Conservation (phyloP, 108 stramenopile species). For the Nitzschia inconspicua region DNA sequence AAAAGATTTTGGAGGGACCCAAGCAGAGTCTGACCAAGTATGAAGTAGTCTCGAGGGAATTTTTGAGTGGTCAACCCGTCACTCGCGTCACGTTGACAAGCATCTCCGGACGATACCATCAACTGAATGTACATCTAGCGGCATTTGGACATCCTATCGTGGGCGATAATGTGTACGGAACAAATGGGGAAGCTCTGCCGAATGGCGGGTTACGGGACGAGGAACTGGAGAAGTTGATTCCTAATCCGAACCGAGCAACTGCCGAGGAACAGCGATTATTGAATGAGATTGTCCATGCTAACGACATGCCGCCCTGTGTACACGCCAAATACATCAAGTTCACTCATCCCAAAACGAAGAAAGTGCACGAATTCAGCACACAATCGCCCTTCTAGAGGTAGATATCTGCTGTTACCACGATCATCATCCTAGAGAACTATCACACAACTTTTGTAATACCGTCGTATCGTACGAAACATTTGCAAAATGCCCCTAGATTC, state of each 20-base stretch:
- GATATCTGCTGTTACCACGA: too few relatives aligned
- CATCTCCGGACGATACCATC: slow-evolving; percentile 81
- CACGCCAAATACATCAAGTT: slow-evolving; percentile 80
- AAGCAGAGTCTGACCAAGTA: slow-evolving; percentile 78
- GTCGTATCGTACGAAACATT: too few relatives aligned
- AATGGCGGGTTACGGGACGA: slow-evolving; percentile 70
- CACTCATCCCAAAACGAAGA: slow-evolving; percentile 55
- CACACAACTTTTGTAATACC: too few relatives aligned
- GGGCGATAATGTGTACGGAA: slow-evolving; percentile 78
- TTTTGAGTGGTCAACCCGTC: slow-evolving; percentile 64
- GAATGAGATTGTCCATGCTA: slow-evolving; percentile 20
- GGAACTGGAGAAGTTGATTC: slow-evolving; percentile 38
- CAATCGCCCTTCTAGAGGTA: slow-evolving; percentile 19
- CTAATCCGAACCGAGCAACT: slow-evolving; percentile 50
- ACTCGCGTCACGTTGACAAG: slow-evolving; percentile 71
- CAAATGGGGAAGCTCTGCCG: slow-evolving; percentile 62
- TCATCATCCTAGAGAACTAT: too few relatives aligned
- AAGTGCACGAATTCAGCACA: slow-evolving; percentile 19
- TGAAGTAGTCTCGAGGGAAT: slow-evolving; percentile 59
- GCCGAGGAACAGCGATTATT: slow-evolving; percentile 53
- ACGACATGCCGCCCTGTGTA: slow-evolving; percentile 56
- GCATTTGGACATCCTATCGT: slow-evolving; percentile 90
- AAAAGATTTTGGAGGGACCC: slow-evolving; percentile 70
- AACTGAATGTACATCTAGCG: slow-evolving; percentile 84
- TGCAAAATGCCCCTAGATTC: too few relatives aligned